Conservation (phyloP, 2,329 filamentous ascomycete genomes). For the Paraphaeosphaeria minitans region DNA sequence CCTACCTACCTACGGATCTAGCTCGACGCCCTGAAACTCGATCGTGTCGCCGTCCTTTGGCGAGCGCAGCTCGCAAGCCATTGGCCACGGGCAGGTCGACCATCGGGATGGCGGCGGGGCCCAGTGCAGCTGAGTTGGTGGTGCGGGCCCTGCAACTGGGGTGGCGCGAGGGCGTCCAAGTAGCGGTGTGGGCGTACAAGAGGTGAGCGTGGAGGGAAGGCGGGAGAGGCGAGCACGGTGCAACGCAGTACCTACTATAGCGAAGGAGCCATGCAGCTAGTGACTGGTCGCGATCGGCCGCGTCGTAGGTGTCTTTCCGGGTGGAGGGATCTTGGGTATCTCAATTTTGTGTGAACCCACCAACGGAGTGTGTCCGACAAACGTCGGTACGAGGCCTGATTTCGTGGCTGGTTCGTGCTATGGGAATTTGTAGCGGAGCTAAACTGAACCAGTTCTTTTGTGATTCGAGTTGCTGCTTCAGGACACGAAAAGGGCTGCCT, state of each 20-base stretch:
- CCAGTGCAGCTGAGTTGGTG: neutral
- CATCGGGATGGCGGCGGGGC: neutral
- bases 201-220: neutral
- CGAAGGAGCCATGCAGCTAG: neutral
- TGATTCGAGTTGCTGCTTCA: neutral
- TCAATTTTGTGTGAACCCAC: neutral
- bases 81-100: neutral
- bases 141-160: neutral
- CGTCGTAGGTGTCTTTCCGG: neutral
- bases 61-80: neutral
- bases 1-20: neutral
- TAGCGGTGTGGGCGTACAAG: slow-evolving; percentile 10
- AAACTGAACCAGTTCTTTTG: neutral
- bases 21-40: neutral
- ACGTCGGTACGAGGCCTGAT: neutral
- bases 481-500: neutral
- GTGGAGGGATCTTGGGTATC: neutral
- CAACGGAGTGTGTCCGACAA: neutral
- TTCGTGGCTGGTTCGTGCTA: neutral
- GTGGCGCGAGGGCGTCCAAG: slow-evolving; percentile 1
- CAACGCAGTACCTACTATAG: neutral
- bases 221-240: neutral
- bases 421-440: neutral
- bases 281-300: slow-evolving; percentile 1
- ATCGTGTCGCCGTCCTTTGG: neutral